A percentile compares a stretch with the other conserved stretches of the same genome.
phyloP scores from a whole-genome alignment of 2,329 filamentous ascomycete species.

The Venturia carpophila region DNA sequence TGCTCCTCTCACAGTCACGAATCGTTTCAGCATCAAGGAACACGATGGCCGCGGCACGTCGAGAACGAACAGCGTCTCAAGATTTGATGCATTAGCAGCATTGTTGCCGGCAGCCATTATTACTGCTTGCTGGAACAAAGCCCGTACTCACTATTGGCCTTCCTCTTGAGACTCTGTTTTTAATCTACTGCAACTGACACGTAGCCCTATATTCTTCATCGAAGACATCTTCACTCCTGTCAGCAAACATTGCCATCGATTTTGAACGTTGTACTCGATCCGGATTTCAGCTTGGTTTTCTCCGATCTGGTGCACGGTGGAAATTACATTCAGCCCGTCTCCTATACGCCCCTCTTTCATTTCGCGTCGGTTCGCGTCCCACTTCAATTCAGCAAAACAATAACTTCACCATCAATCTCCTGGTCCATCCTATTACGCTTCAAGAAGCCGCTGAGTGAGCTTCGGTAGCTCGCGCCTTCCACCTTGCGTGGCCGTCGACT shows the following conservation, averaged over 20 bases:
- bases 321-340: not conserved
- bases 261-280: not conserved
- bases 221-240: not conserved
- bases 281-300: not conserved
- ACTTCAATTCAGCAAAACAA: not conserved
- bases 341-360: slow-evolving; percentile 9
- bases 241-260: not conserved
- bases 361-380: slow-evolving; percentile 1
- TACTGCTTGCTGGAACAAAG: not conserved
- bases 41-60: not conserved
- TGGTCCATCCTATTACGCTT: not conserved
- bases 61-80: slow-evolving; percentile 9
- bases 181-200: not conserved
- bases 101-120: not conserved
- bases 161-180: not conserved
- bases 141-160: not conserved
- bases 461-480: not conserved
- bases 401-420: not conserved
- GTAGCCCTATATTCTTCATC: not conserved
- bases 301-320: not conserved
- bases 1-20: not conserved
- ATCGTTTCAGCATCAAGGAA: not conserved
- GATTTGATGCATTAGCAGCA: not conserved
- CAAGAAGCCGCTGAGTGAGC: not conserved
- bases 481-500: not conserved